Conservation (phyloP, 1,284 basidiomycete genomes). For the Ganoderma meredithae region DNA sequence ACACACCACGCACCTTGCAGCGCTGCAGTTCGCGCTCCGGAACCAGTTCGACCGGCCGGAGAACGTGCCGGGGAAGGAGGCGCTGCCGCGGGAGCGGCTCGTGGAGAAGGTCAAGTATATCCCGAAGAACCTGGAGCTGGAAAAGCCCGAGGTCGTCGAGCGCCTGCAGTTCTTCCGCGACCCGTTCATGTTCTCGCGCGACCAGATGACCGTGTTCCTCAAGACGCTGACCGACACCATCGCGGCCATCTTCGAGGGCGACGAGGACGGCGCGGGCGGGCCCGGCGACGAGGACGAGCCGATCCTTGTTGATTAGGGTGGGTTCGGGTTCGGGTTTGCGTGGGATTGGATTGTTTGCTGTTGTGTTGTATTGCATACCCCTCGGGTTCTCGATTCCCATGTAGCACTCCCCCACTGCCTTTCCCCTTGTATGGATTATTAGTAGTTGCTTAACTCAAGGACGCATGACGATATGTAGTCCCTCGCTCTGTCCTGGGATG, state of each 20-base stretch:
- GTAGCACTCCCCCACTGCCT: too few species aligned
- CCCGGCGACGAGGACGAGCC: slow-evolving; percentile 38
- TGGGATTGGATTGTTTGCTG: background rate
- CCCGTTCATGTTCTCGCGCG: slow-evolving; percentile 70
- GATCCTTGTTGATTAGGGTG: slow-evolving; percentile 21
- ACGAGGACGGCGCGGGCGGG: slow-evolving; percentile 40
- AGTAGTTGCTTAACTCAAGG: too few species aligned
- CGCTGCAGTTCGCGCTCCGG: slow-evolving; percentile 65
- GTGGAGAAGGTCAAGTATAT: slow-evolving; percentile 62
- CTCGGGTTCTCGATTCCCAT: background rate
- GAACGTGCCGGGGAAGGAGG: slow-evolving; percentile 41
- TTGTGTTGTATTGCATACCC: background rate
- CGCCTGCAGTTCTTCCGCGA: slow-evolving; percentile 66
- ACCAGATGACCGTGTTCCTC: slow-evolving; percentile 71
- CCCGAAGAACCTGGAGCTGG: slow-evolving; percentile 70
- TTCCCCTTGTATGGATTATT: too few species aligned
- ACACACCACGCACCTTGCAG: slow-evolving; percentile 42
- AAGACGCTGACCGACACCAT: slow-evolving; percentile 62
- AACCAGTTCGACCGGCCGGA: slow-evolving; percentile 44
- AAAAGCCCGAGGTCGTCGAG: slow-evolving; percentile 58
- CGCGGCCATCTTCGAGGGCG: slow-evolving; percentile 36
- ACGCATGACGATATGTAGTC: too few species aligned
- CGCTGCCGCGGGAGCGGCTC: slow-evolving; percentile 48
- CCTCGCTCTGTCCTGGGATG: too few species aligned
- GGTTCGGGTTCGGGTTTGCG: background rate